Evolutionary conservation across 2,329 filamentous ascomycete genomes (phyloP).

Genomic region (Cercospora sp.): DNA sequence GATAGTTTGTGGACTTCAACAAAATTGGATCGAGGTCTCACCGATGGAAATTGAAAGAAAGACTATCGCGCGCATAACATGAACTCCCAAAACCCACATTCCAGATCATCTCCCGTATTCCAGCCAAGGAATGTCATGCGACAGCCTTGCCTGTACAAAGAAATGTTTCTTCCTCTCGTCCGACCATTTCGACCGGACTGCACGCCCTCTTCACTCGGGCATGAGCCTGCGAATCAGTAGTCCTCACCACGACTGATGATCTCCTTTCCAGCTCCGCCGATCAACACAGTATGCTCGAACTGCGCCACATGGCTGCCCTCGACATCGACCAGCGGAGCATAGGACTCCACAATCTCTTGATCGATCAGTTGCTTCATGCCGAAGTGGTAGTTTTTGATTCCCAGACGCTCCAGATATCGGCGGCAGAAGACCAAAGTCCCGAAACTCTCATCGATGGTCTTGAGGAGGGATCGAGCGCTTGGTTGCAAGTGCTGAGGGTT

Average conservation of each 20-base stretch:
- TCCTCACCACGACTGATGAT: conserved; percentile 20
- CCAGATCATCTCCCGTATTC: conserved; percentile 1
- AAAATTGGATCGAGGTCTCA: neutral
- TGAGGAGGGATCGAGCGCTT: conserved; percentile 82
- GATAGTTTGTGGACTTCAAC: too few relatives aligned
- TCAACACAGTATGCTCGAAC: conserved; percentile 67
- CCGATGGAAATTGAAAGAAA: neutral
- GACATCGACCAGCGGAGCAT: conserved; percentile 84
- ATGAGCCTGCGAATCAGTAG: conserved; percentile 3
- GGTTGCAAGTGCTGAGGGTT: conserved; percentile 72
- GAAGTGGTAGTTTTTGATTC: conserved; percentile 89
- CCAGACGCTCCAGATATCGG: conserved; percentile 87
- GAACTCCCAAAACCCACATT: neutral
- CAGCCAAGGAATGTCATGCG: conserved; percentile 2
- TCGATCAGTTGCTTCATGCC: conserved; percentile 85
- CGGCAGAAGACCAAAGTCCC: conserved; percentile 88
- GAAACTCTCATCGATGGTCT: conserved; percentile 94
- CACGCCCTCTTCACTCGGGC: neutral
- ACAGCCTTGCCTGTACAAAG: conserved; percentile 10
- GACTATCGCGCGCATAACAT: neutral
- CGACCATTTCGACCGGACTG: neutral
- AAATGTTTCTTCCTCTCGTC: neutral
- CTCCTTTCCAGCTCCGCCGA: conserved; percentile 18
- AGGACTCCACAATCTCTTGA: conserved; percentile 82
- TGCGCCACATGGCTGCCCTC: conserved; percentile 95